Evolutionary conservation across 306 rosid species (phyloP), one percentile per base, ranked within the genome.

Genomic region (Malus domestica): DNA sequence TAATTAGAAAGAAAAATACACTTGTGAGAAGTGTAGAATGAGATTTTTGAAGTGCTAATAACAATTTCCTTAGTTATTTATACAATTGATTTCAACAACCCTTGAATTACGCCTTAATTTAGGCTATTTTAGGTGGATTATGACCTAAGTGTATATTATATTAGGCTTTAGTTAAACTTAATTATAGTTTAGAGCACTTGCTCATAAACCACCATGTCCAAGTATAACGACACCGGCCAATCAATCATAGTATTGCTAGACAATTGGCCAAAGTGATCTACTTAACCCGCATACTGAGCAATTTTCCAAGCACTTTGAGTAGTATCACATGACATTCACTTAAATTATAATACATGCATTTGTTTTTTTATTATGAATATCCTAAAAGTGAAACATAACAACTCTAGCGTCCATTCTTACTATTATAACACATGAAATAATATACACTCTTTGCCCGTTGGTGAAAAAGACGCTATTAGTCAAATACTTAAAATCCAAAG

Each of bases 101-200:
- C 97, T 80, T 84, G 73, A 92, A 88, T 90, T 87, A 85, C 91
- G 96, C 96, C 97, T 70, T 83, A 84, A 87, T 90, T 92, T 77
- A 85, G 78, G 93, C 82, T 87, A 86, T 85, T 82, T 80, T 83
- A 57, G 80, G 88, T 74, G 81, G 62, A 82, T 71, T 72, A 71
- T 63, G 87, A 85, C 73, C 61, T 77, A 27, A 68, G 72, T 61
- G 79, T 19, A 29, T 29, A 52, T 45, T 63, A 67, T 42, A 5
- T 40, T n/a, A 52, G 44, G 55, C 88, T 83, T 85, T 44, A 81
- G 83, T 15, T 51, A 51, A 51, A 51, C 55, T 15, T 16, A 58
- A 78, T 75, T 89, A 78, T 89, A 78, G 83, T 35, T 60, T 68
- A 68, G 80, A 70, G 77, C 67, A 73, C 51, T 77, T 29, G 61